Conservation (phyloP, 177 flowering plant species). For the Vitis hybrid region DNA sequence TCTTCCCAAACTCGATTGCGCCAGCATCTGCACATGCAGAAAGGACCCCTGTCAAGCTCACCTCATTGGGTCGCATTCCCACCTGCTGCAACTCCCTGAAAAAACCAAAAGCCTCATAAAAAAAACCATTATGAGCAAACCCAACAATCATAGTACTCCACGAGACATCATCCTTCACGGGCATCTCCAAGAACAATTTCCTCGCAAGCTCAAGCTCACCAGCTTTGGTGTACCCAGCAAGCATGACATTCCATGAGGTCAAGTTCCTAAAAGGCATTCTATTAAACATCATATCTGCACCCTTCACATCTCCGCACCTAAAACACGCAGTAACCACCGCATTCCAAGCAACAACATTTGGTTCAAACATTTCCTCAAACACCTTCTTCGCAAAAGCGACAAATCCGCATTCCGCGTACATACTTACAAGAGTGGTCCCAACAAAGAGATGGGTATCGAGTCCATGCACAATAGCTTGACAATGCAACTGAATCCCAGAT, state of each 20-base stretch:
- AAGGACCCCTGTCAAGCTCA: slow-evolving; percentile 64
- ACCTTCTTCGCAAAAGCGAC: slow-evolving; percentile 35
- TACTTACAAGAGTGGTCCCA: slow-evolving; percentile 59
- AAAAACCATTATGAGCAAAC: slow-evolving; percentile 49
- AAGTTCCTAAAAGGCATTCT: slow-evolving; percentile 38
- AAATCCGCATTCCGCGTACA: slow-evolving; percentile 63
- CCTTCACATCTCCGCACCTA: slow-evolving; percentile 48
- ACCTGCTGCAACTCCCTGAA: slow-evolving; percentile 41
- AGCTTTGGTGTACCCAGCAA: slow-evolving; percentile 60
- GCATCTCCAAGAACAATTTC: slow-evolving; percentile 44
- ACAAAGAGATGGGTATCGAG: slow-evolving; percentile 56
- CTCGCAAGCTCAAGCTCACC: slow-evolving; percentile 55
- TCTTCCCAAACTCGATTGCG: slow-evolving; percentile 53
- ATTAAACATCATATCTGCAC: slow-evolving; percentile 39
- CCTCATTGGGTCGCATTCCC: slow-evolving; percentile 59
- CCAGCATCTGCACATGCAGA: slow-evolving; percentile 75
- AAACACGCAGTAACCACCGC: slow-evolving; percentile 61
- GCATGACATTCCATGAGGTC: slow-evolving; percentile 49
- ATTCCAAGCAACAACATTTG: slow-evolving; percentile 72
- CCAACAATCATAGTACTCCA: slow-evolving; percentile 89
- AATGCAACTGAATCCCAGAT: slow-evolving; percentile 62
- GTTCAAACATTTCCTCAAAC: slow-evolving; percentile 55
- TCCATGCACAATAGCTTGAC: slow-evolving; percentile 48
- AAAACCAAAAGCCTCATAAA: slow-evolving; percentile 53
- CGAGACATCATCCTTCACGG: slow-evolving; percentile 57